Conservation (phyloP, 495 filamentous ascomycete genomes). For the Tetracladium setigerum region DNA sequence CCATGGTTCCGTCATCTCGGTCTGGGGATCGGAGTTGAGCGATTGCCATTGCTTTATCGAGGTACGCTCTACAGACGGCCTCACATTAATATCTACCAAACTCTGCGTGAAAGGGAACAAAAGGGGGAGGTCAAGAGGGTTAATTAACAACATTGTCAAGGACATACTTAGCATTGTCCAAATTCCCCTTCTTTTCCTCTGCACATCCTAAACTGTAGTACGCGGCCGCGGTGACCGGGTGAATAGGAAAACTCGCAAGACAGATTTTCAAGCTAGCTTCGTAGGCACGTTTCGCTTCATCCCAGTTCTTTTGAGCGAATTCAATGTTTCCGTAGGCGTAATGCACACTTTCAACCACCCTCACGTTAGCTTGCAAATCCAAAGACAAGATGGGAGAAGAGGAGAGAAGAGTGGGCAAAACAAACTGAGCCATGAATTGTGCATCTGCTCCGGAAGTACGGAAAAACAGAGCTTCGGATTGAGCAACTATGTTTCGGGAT, state of each 20-base stretch:
- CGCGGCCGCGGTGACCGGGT: constrained; percentile 8
- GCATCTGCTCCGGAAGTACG: constrained; percentile 6
- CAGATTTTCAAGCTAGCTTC: constrained; percentile 2
- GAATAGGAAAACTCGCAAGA: constrained; percentile 1
- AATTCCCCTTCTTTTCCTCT: not conserved
- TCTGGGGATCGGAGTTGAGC: constrained; percentile 11
- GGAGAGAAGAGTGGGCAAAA: not conserved
- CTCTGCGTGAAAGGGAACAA: no score
- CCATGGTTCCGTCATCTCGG: constrained; percentile 12
- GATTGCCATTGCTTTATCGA: constrained; percentile 15
- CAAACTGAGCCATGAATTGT: constrained; percentile 14
- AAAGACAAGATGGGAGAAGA: not conserved
- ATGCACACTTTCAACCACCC: constrained; percentile 1
- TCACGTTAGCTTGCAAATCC: no score
- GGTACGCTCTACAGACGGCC: not conserved
- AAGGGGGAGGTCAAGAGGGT: no score
- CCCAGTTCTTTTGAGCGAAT: not conserved
- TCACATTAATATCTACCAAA: no score
- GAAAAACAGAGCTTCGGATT: constrained; percentile 13
- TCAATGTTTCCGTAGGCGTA: constrained; percentile 11
- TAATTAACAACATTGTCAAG: no score
- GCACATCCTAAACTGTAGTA: constrained; percentile 12
- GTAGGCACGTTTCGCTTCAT: not conserved
- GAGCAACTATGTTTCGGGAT: constrained; percentile 3
- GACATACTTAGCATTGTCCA: not conserved